A percentile compares a stretch with the other conserved stretches of the same genome.
Conservation (phyloP, 257 asterid species). For the Plantago ovata region DNA sequence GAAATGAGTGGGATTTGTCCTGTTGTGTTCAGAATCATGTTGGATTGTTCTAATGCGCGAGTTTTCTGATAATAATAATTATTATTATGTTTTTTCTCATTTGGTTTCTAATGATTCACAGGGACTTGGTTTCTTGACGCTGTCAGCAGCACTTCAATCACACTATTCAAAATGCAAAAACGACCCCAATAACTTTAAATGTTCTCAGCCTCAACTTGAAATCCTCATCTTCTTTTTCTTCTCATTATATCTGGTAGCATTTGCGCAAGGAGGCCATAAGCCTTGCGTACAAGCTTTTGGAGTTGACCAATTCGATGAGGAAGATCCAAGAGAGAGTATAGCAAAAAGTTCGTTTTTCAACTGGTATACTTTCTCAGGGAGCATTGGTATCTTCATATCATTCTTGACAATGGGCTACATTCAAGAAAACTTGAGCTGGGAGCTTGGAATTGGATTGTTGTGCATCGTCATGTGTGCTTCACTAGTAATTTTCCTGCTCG, state of each 20-base stretch:
- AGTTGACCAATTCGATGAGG: too few species aligned
- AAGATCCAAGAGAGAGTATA: slow-evolving; percentile 34
- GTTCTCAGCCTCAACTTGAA: slow-evolving; percentile 25
- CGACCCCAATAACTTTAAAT: slow-evolving; percentile 12
- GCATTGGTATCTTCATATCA: slow-evolving; percentile 25
- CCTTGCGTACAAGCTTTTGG: too few species aligned
- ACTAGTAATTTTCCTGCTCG: slow-evolving; percentile 29
- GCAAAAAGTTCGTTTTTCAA: slow-evolving; percentile 55
- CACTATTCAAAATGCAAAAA: too few species aligned
- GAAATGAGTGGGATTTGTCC: too few species aligned
- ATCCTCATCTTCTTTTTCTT: slow-evolving; percentile 39
- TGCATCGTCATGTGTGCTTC: slow-evolving; percentile 40
- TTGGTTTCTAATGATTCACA: slow-evolving; percentile 18
- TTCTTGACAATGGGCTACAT: slow-evolving; percentile 39
- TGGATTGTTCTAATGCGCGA: too few species aligned
- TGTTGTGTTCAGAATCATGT: too few species aligned
- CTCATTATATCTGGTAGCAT: too few species aligned
- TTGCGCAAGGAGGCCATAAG: too few species aligned
- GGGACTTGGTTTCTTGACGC: slow-evolving; percentile 39
- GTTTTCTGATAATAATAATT: too few species aligned
- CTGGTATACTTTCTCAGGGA: slow-evolving; percentile 42
- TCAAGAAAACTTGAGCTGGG: slow-evolving; percentile 59
- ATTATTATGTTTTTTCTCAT: too few species aligned
- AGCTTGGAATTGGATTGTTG: slow-evolving; percentile 58
- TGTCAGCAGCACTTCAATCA: slow-evolving; percentile 34